Conservation (phyloP, 129 eudicot genomes). For the Helianthus annuus region DNA sequence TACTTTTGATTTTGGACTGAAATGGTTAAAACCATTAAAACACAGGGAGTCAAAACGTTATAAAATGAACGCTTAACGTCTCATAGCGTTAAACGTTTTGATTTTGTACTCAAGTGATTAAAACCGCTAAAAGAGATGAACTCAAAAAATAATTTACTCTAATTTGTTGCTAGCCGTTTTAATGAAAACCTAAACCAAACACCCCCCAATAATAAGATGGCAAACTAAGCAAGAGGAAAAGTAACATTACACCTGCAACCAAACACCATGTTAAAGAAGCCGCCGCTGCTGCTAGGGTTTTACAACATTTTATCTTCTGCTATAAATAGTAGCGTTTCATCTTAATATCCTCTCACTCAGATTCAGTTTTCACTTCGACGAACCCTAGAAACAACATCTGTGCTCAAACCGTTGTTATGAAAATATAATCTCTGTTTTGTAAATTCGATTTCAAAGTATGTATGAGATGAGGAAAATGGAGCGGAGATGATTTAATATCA, state of each 20-base stretch:
- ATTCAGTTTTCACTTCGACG: background rate
- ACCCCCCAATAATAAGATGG: background rate
- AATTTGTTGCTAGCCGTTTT: no score
- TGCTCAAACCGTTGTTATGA: background rate
- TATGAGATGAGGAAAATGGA: conserved; percentile 42
- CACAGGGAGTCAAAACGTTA: no score
- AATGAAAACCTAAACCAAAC: background rate
- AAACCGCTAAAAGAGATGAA: no score
- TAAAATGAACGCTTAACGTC: no score
- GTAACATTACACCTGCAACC: conserved; percentile 19
- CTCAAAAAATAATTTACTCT: no score
- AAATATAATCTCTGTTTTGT: background rate
- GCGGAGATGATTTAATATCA: conserved; percentile 42
- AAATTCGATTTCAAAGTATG: background rate
- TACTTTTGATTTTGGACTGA: no score
- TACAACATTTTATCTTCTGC: background rate
- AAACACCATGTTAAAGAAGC: conserved; percentile 2
- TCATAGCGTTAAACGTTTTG: no score
- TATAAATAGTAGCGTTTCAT: conserved; percentile 3
- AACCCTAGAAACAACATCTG: background rate
- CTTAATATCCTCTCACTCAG: background rate
- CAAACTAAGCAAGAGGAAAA: background rate
- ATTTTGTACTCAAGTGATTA: no score
- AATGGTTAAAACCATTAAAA: no score
- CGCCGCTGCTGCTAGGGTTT: conserved; percentile 39